These are phyloP conservation scores for Allium cepa DNA, from an alignment of 106 monocot genomes.

Conservation along the genomic window DNA sequence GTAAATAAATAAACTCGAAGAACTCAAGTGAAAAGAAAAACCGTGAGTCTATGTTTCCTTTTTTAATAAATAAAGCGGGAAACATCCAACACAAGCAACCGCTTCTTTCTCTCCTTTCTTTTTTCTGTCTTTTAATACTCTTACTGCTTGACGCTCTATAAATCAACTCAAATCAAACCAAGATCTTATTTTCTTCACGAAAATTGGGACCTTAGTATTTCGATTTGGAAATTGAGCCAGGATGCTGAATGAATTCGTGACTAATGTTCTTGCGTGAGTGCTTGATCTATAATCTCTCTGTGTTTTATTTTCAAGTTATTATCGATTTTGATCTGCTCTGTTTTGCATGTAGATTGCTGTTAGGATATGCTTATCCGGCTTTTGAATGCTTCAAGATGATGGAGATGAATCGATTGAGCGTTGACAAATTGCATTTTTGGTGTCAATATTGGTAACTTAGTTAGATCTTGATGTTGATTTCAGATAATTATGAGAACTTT, in stretches of 20 bases:
- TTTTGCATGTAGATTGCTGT: conserved; percentile 38
- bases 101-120: background rate
- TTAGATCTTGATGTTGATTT: background rate
- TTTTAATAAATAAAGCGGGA: conserved; percentile 8
- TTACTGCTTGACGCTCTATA: background rate
- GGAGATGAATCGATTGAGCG: conserved; percentile 29
- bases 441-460: conserved; percentile 73
- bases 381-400: conserved; percentile 76
- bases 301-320: background rate
- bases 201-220: background rate
- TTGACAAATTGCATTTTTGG: conserved; percentile 60
- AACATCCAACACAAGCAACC: conserved; percentile 3
- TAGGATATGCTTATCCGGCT: conserved; percentile 75
- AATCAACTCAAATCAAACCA: background rate
- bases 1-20: too few species aligned
- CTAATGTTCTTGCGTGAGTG: conserved; percentile 4
- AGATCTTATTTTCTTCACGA: background rate
- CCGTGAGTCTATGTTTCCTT: background rate
- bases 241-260: conserved; percentile 13
- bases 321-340: background rate
- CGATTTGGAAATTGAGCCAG: background rate
- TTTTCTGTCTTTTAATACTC: background rate
- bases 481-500: background rate
- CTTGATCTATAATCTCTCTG: background rate
- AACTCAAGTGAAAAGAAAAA: too few species aligned